Evolutionary conservation across 257 asterid genomes (phyloP), one percentile per base, ranked within the genome.

Genomic region (Rubia yunnanensis): DNA sequence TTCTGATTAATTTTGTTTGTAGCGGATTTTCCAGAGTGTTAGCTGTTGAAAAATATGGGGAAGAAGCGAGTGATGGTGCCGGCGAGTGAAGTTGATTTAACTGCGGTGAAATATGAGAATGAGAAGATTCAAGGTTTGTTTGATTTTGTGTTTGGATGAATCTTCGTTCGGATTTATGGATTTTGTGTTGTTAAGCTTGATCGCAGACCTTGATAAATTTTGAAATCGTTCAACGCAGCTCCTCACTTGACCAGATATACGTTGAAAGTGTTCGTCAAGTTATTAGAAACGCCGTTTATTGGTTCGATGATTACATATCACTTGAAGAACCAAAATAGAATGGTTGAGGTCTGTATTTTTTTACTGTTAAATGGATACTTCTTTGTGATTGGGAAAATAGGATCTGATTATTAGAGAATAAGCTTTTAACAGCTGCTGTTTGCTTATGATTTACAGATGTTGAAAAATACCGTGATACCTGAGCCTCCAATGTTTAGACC

Each of bases 401-500:
- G 52, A 39, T 22, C 20, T 39, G 60, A 60, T 22, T 60, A 20
- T 49, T 17, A 23, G 28, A 53, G 59, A 23, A 53, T 35, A 39
- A 31, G 22, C 13, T 14, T 69, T n/a, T 50, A 20, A 50, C 11
- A 5, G 34, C 23, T 4, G 23, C 5, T 52, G 24, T 38, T 30
- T 66, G 36, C 20, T 69, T 65, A 30, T 58, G 24, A 64, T 74
- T 72, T 34, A 50, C 85, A 92, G 98, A 82, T 76, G 83, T 79
- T 92, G 86, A 84, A 77, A 77, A 84, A 88, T 79, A 92, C 96
- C 24, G 95, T 76, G 70, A 88, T 92, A 79, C 98, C 96, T 1
- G 98, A 92, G 81, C 55, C 77, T 71, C 98, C 98, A 1, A 92
- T 92, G 98, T 88, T 86, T 66, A 86, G 72, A 76, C 98, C 98